Evolutionary conservation across 192 early-diverging fungal species (phyloP).

Genomic region (Phycomyces nitens): DNA sequence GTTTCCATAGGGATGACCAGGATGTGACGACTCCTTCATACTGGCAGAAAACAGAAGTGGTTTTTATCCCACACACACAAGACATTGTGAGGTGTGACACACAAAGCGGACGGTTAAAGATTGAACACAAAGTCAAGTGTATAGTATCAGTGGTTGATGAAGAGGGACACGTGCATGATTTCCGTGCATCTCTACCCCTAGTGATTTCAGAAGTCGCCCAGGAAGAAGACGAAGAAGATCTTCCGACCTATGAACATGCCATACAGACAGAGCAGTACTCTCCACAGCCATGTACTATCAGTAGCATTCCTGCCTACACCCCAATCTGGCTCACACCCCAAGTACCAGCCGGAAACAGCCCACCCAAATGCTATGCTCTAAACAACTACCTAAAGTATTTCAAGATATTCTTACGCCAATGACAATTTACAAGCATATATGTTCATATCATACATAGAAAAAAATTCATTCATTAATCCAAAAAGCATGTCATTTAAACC

Average conservation of each 20-base stretch:
- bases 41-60: slow-evolving; percentile 25
- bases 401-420: not conserved
- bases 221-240: slow-evolving; percentile 20
- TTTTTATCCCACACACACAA: slow-evolving; percentile 22
- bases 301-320: not conserved
- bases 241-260: slow-evolving; percentile 39
- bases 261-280: slow-evolving; percentile 22
- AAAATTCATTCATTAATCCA: too few species aligned
- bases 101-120: slow-evolving; percentile 23
- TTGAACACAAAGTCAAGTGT: slow-evolving; percentile 38
- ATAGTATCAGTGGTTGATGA: slow-evolving; percentile 23
- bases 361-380: not conserved
- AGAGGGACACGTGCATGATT: slow-evolving; percentile 31
- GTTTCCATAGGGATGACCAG: slow-evolving; percentile 14
- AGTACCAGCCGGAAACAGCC: too few species aligned
- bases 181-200: slow-evolving; percentile 31
- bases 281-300: not conserved
- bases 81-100: slow-evolving; percentile 27
- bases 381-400: not conserved
- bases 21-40: not conserved
- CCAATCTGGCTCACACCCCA: too few species aligned
- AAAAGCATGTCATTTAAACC: too few species aligned
- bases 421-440: not conserved
- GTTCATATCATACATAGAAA: not conserved
- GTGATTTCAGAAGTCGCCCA: slow-evolving; percentile 16